Percentiles rank a stretch among this genome's conserved stretches.
Conservation (phyloP, 164 flowering plant genomes). For the Litsea cubeba region DNA sequence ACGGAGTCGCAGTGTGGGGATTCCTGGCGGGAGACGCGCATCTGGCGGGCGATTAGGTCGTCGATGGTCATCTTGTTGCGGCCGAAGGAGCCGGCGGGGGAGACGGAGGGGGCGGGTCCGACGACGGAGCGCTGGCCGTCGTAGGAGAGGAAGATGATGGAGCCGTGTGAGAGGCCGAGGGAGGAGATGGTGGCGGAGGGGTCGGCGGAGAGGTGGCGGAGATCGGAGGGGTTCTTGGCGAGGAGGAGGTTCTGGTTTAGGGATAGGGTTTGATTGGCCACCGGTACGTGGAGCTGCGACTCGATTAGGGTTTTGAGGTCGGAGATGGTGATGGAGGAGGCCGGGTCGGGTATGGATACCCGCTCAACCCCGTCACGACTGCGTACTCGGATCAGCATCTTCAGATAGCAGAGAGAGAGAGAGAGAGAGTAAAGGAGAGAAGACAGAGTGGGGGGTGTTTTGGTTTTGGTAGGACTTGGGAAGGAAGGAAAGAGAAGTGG, state of each 20-base stretch:
- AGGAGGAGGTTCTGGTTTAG: slow-evolving; percentile 66
- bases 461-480: too few relatives aligned
- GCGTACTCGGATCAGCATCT: slow-evolving; percentile 78
- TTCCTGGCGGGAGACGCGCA: slow-evolving; percentile 78
- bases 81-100: slow-evolving; percentile 76
- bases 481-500: too few relatives aligned
- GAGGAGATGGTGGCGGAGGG: slow-evolving; percentile 56
- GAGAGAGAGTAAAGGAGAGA: too few relatives aligned
- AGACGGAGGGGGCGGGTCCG: slow-evolving; percentile 37
- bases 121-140: slow-evolving; percentile 67
- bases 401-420: neutral
- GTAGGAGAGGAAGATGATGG: slow-evolving; percentile 64
- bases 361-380: slow-evolving; percentile 90
- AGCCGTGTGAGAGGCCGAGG: slow-evolving; percentile 65
- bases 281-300: slow-evolving; percentile 64
- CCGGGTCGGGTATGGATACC: slow-evolving; percentile 47
- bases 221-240: slow-evolving; percentile 56
- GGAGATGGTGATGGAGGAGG: slow-evolving; percentile 38
- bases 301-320: slow-evolving; percentile 64
- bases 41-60: slow-evolving; percentile 83
- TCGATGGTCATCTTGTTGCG: slow-evolving; percentile 93
- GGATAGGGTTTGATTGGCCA: slow-evolving; percentile 66
- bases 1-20: slow-evolving; percentile 69
- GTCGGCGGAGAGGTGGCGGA: slow-evolving; percentile 45
- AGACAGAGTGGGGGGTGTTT: too few relatives aligned